Evolutionary conservation across 176 grass and related monocot species (phyloP), one percentile per base, ranked within the genome.

Genomic region (Tillandsia leiboldiana): DNA sequence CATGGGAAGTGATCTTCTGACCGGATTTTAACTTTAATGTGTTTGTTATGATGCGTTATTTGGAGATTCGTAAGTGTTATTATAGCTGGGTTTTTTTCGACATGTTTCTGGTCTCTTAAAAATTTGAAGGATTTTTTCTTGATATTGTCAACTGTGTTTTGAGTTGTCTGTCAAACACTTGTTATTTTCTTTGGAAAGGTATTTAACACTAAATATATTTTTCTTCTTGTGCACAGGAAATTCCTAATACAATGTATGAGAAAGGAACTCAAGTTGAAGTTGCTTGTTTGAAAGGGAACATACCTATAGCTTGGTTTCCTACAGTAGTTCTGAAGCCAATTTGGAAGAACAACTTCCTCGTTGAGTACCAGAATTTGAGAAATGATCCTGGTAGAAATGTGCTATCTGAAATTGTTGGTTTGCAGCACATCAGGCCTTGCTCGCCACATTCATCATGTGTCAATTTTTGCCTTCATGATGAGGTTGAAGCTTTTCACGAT

Each of bases 321-420:
- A 86, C 90, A 28, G 52, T 53, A 13, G 62, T 88, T 17, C n/a
- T 22, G 14, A 81, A 88, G 67, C 71, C 28, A 51, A 84, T 96
- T 56, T 96, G 87, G 91, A 77, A 96, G 49, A 86, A 67, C 59
- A 86, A 51, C n/a, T 57, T 86, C 47, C 75, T 96, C 53, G 85
- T 96, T 68, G 63, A 85, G 9, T 90, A 84, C 67, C 78, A 75
- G 53, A 42, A 59, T 73, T 26, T 69, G 0, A 79, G 65, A 24
- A 67, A 27, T 42, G 48, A 70, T 59, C 28, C 11, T 64, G 74
- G 18, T 72, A 69, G 64, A 63, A 24, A 42, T 11, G 71, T 68
- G 51, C 49, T 51, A 11, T 65, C 72, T 66, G 82, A 91, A 69
- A 81, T 96, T 72, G 69, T 91, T 11, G 17, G 88, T 79, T 11